Evolutionary conservation across 768 basidiomycete species (phyloP), one percentile per base, ranked within the genome.

Genomic region (Pisolithus sp.): DNA sequence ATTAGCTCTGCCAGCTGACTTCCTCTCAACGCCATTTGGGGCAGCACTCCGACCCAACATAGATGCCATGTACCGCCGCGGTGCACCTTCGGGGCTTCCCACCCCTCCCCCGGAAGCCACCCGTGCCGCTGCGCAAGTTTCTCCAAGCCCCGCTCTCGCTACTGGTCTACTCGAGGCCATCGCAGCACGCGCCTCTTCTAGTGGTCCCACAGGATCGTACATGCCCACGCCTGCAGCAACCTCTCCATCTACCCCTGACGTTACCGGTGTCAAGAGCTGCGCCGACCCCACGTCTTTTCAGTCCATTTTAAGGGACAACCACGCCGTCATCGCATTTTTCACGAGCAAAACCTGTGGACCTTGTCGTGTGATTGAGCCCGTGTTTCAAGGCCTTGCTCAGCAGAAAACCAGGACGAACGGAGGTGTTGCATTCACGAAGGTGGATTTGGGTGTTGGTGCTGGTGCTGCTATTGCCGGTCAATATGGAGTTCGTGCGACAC

Each of bases 11-110:
- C 91, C 84, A 10, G 79, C 81, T 8, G 92, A 92, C 56, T 93
- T 93, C 68, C 79, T 94, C 21, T 86, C 90, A 0, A 93, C 91
- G 0, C 90, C 91, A 0, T 91, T 96, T 57, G 93, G 93, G 15
- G 80, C 80, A 7, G 82, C 86, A 0, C 76, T 97, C 43, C 82
- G 88, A 0, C 93, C 94, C 1, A 93, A 86, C 40, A 96, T 98
- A 47, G 93, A 97, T 62, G 74, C 80, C 44, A 93, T 95, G 92
- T 96, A 82, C 68, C 72, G 79, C 21, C 73, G 73, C 7, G 56
- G 71, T 31, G 62, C 75, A 1, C 52, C 67, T 3, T 58, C 68
- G 3, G 61, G 66, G n/a, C 49, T 53, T 15, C 59, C 71, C 47
- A 52, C 67, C 48, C 65, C 66, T 45, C n/a, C 70, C 42, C 46